Percentiles rank a stretch among this genome's conserved stretches.
Conservation (phyloP, 2,329 filamentous ascomycete genomes). For the Monosporascus cannonballus region DNA sequence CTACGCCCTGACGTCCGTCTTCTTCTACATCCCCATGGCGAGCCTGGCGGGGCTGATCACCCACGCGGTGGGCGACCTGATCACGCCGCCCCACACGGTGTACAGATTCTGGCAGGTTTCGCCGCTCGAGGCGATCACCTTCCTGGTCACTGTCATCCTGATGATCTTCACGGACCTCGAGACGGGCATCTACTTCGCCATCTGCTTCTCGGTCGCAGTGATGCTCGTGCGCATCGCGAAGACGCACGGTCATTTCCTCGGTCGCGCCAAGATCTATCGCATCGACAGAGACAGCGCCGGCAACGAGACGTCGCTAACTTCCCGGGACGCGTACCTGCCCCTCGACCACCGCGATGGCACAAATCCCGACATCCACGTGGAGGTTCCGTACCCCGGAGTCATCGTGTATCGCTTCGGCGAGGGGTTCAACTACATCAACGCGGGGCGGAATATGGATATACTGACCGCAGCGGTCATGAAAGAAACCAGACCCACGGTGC, state of each 20-base stretch:
- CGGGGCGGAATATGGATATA: conserved; percentile 43
- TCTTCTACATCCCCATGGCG: conserved; percentile 81
- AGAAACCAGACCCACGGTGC: conserved; percentile 39
- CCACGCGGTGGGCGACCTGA: conserved; percentile 80
- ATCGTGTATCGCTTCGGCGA: conserved; percentile 51
- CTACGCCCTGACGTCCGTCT: conserved; percentile 75
- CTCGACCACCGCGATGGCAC: conserved; percentile 44
- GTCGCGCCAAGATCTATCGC: conserved; percentile 66
- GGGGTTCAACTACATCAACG: conserved; percentile 52
- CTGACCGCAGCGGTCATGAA: conserved; percentile 40
- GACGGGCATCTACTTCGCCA: conserved; percentile 78
- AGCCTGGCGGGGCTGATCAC: conserved; percentile 79
- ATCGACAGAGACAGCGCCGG: conserved; percentile 8
- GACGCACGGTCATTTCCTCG: conserved; percentile 71
- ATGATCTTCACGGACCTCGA: conserved; percentile 79
- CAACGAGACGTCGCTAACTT: conserved; percentile 11
- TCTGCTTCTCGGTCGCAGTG: conserved; percentile 62
- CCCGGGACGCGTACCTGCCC: conserved; percentile 39
- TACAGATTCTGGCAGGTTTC: conserved; percentile 87
- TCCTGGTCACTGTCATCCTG: conserved; percentile 78
- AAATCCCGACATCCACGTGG: conserved; percentile 40
- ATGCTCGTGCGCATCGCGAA: conserved; percentile 75
- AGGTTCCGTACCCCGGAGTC: conserved; percentile 45
- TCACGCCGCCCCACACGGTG: conserved; percentile 75
- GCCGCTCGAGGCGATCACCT: conserved; percentile 75